Evolutionary conservation across 2,329 filamentous ascomycete species (phyloP).

Genomic region (Xylariaceae sp.): DNA sequence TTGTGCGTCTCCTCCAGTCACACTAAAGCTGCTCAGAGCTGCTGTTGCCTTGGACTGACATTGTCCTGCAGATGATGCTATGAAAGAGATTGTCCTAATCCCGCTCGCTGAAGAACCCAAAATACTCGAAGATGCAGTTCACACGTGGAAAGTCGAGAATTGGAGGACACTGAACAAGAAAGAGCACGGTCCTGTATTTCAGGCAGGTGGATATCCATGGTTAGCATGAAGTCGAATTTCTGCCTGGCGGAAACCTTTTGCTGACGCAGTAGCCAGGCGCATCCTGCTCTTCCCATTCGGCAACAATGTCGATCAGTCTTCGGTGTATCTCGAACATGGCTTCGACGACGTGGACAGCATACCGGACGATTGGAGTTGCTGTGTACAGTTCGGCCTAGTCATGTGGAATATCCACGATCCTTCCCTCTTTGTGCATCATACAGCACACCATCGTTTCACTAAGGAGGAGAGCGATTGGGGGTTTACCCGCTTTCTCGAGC

Average conservation of each 20-base stretch:
- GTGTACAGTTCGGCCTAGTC: slow-evolving; percentile 90
- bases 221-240: slow-evolving; percentile 37
- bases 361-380: slow-evolving; percentile 92
- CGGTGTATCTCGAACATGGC: slow-evolving; percentile 94
- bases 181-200: slow-evolving; percentile 81
- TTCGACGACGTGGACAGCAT: slow-evolving; percentile 67
- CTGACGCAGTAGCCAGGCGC: slow-evolving; percentile 53
- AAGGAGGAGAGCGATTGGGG: slow-evolving; percentile 97
- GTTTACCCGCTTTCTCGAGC: slow-evolving; percentile 92
- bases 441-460: slow-evolving; percentile 91
- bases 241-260: slow-evolving; percentile 1
- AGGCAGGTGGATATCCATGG: slow-evolving; percentile 85
- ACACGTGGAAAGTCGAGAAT: slow-evolving; percentile 83
- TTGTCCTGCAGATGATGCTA: slow-evolving; percentile 62
- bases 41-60: slow-evolving; percentile 22
- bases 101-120: slow-evolving; percentile 71
- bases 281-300: slow-evolving; percentile 93
- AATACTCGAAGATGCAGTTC: slow-evolving; percentile 65
- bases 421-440: slow-evolving; percentile 73
- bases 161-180: slow-evolving; percentile 74
- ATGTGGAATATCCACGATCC: slow-evolving; percentile 93
- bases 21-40: not conserved
- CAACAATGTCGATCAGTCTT: slow-evolving; percentile 89
- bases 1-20: slow-evolving; percentile 36
- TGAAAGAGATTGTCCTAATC: slow-evolving; percentile 73